Evolutionary conservation across 2,329 filamentous ascomycete genomes (phyloP).

Genomic region (Rachicladosporium sp.): DNA sequence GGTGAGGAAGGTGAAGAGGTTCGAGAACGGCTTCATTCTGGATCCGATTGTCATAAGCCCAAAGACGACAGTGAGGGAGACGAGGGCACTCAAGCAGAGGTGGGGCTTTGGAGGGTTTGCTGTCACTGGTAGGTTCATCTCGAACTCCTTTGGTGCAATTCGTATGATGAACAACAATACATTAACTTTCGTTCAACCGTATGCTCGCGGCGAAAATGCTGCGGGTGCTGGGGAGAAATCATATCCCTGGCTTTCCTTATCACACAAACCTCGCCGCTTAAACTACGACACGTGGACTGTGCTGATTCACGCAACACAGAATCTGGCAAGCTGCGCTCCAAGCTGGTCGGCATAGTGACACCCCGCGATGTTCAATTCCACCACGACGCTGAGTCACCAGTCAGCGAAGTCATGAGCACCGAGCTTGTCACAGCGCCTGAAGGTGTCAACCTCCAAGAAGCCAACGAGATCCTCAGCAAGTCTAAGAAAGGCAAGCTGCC

Average conservation of each 20-base stretch:
- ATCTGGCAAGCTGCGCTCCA: constrained; percentile 82
- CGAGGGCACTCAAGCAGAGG: constrained; percentile 85
- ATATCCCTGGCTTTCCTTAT: constrained; percentile 14
- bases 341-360: constrained; percentile 93
- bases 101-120: constrained; percentile 99
- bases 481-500: constrained; percentile 78
- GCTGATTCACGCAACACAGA: constrained; percentile 42
- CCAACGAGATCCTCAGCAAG: constrained; percentile 82
- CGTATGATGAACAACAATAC: constrained; percentile 63
- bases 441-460: constrained; percentile 74
- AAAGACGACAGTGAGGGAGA: constrained; percentile 79
- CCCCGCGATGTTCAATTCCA: constrained; percentile 98
- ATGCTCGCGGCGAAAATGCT: constrained; percentile 46
- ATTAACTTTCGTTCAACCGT: constrained; percentile 99
- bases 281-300: background rate
- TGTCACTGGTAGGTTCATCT: constrained; percentile 71
- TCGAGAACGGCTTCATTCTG: constrained; percentile 97
- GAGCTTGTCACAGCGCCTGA: constrained; percentile 79
- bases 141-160: constrained; percentile 20
- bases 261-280: background rate
- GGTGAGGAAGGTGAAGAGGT: constrained; percentile 98
- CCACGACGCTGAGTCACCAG: constrained; percentile 55
- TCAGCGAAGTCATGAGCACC: constrained; percentile 88
- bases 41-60: constrained; percentile 88
- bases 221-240: constrained; percentile 23